These are phyloP conservation scores for Grosmannia serpens DNA, from an alignment of 2,329 filamentous ascomycete genomes.

Conservation along the genomic window DNA sequence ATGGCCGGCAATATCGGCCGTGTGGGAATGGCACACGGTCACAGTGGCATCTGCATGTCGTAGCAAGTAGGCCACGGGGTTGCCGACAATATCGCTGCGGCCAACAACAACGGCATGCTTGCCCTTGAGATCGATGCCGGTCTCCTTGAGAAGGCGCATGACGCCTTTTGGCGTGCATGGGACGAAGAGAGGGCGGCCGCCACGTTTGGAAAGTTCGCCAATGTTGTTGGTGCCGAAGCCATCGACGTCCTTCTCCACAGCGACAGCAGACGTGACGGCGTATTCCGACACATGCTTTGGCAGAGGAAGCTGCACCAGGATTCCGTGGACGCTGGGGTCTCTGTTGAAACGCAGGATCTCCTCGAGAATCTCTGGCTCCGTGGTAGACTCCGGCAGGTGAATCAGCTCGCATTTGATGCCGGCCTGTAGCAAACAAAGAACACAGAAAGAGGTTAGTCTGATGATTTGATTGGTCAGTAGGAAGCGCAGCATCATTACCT, in stretches of 20 bases:
- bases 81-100: conserved; percentile 93
- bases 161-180: conserved; percentile 96
- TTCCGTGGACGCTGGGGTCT: conserved; percentile 74
- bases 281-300: conserved; percentile 87
- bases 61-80: conserved; percentile 88
- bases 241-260: conserved; percentile 94
- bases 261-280: conserved; percentile 75
- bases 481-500: conserved; percentile 40
- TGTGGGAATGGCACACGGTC: conserved; percentile 90
- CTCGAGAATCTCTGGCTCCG: conserved; percentile 76
- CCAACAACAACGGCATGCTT: conserved; percentile 94
- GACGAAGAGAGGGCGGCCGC: conserved; percentile 76
- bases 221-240: conserved; percentile 93
- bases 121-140: conserved; percentile 70
- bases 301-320: conserved; percentile 86
- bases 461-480: not conserved
- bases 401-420: conserved; percentile 81
- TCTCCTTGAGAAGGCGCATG: conserved; percentile 80
- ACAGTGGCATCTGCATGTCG: conserved; percentile 96
- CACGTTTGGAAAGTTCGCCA: conserved; percentile 91
- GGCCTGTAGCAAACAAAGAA: conserved; percentile 43
- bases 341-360: conserved; percentile 76
- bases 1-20: conserved; percentile 57
- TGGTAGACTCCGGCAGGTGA: conserved; percentile 70
- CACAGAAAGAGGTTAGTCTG: not conserved